Conservation (phyloP, 1,139 yeast species). For the Protomyces pachydermus region DNA sequence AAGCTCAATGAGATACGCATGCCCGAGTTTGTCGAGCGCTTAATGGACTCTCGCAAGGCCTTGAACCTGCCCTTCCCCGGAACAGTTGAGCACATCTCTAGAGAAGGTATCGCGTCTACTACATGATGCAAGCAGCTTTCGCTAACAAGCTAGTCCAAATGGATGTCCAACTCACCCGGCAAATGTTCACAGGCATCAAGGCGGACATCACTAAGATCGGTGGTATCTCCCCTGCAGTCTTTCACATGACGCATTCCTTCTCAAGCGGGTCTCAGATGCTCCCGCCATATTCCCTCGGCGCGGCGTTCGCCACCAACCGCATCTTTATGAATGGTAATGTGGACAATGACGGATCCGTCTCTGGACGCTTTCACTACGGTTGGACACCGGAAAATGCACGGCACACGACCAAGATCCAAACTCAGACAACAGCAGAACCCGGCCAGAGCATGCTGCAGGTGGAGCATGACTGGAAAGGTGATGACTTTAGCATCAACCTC, state of each 20-base stretch:
- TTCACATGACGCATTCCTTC: constrained; percentile 95
- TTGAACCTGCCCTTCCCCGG: constrained; percentile 23
- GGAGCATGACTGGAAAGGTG: constrained; percentile 92
- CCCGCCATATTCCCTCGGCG: constrained; percentile 89
- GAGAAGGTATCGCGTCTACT: not conserved
- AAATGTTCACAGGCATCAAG: constrained; percentile 86
- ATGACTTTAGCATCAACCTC: constrained; percentile 80
- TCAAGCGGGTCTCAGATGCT: constrained; percentile 73
- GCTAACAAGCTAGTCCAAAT: constrained; percentile 3
- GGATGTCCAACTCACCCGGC: constrained; percentile 25
- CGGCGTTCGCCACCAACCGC: constrained; percentile 76
- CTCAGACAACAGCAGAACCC: constrained; percentile 59
- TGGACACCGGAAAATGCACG: constrained; percentile 58
- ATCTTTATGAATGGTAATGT: constrained; percentile 29
- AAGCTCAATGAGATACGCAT: not conserved
- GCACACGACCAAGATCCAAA: constrained; percentile 74
- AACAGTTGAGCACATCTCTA: constrained; percentile 24
- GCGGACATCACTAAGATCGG: constrained; percentile 95
- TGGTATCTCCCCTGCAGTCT: constrained; percentile 74
- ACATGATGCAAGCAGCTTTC: no score
- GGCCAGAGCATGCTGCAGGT: constrained; percentile 94
- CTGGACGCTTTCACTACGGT: constrained; percentile 87
- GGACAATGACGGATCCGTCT: constrained; percentile 59
- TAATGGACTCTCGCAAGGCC: constrained; percentile 14
- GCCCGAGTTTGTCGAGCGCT: not conserved